Evolutionary conservation across 2,329 filamentous ascomycete genomes (phyloP).

Genomic region (Fonsecaea nubica): DNA sequence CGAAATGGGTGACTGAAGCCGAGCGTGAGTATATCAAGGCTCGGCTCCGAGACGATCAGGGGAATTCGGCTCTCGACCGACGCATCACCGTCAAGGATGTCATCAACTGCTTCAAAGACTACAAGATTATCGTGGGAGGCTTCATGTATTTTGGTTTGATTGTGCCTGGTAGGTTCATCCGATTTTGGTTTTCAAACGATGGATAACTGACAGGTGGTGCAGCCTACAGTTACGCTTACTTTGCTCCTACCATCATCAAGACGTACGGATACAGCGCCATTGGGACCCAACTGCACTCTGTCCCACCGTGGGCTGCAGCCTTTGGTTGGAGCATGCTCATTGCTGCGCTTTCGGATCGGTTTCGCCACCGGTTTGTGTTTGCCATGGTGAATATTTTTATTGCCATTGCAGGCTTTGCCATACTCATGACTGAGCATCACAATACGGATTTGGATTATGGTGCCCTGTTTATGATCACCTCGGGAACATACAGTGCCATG

Average conservation of each 20-base stretch:
- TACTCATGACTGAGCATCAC: constrained; percentile 42
- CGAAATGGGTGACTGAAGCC: constrained; percentile 73
- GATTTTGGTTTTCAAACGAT: background rate
- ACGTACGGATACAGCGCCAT: constrained; percentile 66
- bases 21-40: constrained; percentile 71
- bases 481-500: constrained; percentile 40
- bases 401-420: constrained; percentile 43
- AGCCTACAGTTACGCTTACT: constrained; percentile 69
- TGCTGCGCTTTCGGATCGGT: constrained; percentile 42
- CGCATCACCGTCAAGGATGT: constrained; percentile 67
- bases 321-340: constrained; percentile 45
- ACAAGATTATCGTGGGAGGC: constrained; percentile 73
- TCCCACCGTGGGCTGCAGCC: constrained; percentile 52
- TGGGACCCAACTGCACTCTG: constrained; percentile 61
- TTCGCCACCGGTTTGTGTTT: constrained; percentile 44
- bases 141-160: constrained; percentile 84
- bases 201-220: constrained; percentile 3
- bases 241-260: constrained; percentile 73
- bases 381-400: constrained; percentile 42
- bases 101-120: constrained; percentile 71
- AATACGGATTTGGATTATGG: constrained; percentile 42
- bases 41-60: constrained; percentile 72
- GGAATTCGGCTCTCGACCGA: constrained; percentile 68
- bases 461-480: constrained; percentile 41
- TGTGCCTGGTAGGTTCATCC: constrained; percentile 58